Base-by-base conservation (phyloP, 495 filamentous ascomycete species). In the Chaetomidium leptoderma region DNA sequence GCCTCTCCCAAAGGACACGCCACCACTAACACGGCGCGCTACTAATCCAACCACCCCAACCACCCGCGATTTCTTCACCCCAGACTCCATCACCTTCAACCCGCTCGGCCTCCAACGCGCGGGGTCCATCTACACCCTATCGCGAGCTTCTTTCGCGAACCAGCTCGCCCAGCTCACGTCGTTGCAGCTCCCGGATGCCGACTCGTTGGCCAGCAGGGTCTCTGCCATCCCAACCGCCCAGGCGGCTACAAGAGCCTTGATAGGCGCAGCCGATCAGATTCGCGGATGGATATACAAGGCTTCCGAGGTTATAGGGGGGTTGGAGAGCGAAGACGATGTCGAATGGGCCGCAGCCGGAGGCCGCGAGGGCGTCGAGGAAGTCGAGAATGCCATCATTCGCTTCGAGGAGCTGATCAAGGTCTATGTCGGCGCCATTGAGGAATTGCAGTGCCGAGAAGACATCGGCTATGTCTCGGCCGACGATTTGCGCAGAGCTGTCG, bases 341-440 rank as follows among this genome's bases (percentile, higher is more conserved):
- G 91, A 96, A 66, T 98, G 93, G 93, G 91, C 93, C 14, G 92
- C 92, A 14, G 91, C 91, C 14, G 93, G 87, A 47, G 91, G 91
- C 4, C 82, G 91, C 59, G 91, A 96, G 66, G 91, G 90, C 9
- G 77, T 97, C 42, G 90, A 86, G 32, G 91, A 92, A 45, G 89
- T 97, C 2, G 92, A 97, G 64, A 84, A 81, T 60, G 91, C 91
- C 19, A 90, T 98, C 53, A 78, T 77, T 11, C 80, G 86, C 39
- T 97, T 97, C 67, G 92, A 95, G 64, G 82, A 82, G 32, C 74
- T 98, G 49, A 89, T 97, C 64, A 85, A 86, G 59, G 88, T 95
- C 53, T 98, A 97, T 63, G 87, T 97, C 37, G 80, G 78, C 58
- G 90, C 91, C 5, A 96, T 97, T 63, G 93, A 97, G 63, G 84